Base-by-base conservation (phyloP, 2,329 filamentous ascomycete species). In the Pyrenochaeta sp. region DNA sequence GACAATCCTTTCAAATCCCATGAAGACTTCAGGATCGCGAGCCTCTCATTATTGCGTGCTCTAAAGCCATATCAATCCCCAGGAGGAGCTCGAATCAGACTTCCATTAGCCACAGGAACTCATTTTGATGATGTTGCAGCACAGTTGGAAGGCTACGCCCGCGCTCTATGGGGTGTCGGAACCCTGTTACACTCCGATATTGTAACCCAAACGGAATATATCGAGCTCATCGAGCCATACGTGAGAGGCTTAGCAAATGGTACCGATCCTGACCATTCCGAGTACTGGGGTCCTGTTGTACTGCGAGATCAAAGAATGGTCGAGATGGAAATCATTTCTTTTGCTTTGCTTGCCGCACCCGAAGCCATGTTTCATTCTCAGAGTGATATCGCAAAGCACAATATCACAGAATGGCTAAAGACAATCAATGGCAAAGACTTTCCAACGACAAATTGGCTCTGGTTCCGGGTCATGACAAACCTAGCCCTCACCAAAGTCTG, bases 221-320 rank as follows among this genome's bases (percentile, higher is more conserved):
- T 49, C 15, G 56, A 60, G 27, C 31, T 67, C 1, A 51, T 62
- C 13, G 39, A 52, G 6, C 64, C 65, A 3, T 69, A 68, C 44
- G 51, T 62, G 6, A 27, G 43, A n/a, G 66, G 66, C 1, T 41
- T 69, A 2, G 66, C 66, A 6, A 68, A 67, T 22, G 70, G 70
- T 5, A 68, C 66, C 2, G 54, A 73, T 35, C 68, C 70, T 9
- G 9, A 41, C 1, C 64, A 69, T 31, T 22, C 49, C 0, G 70
- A 73, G 17, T 81, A 78, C 48, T 81, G 79, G 79, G 78, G 77
- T 0, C 58, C 67, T 1, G 70, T 81, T 2, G 61, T 67, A 0
- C 57, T 77, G 4, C 68, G 68, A 14, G 78, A 81, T 35, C 79
- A 82, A 51, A 61, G 77, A 2, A 82, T 81, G 79, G 79, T 81